Percentiles rank a stretch among this genome's conserved stretches.
Evolutionary conservation across 1,284 basidiomycete species (phyloP).

Genomic region (Sporisorium sorghi): DNA sequence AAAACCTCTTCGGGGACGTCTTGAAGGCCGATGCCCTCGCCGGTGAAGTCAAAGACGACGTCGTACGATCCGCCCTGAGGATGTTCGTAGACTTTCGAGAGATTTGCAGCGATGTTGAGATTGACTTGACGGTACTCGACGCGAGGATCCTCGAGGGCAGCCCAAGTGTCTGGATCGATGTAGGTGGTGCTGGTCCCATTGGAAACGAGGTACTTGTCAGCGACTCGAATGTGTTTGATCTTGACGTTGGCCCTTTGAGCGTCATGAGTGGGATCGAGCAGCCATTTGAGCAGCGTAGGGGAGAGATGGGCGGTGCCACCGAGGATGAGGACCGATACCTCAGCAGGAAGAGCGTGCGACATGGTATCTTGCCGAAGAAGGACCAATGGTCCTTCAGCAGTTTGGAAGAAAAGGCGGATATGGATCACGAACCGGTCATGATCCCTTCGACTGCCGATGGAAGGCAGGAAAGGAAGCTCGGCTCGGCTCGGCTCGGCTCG

Average conservation of each 20-base stretch:
- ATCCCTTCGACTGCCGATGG: not conserved
- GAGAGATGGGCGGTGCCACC: conserved; percentile 49
- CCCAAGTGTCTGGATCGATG: conserved; percentile 41
- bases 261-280: conserved; percentile 20
- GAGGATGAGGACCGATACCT: conserved; percentile 55
- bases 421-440: not conserved
- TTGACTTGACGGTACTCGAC: conserved; percentile 60
- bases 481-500: not conserved
- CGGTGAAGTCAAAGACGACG: conserved; percentile 58
- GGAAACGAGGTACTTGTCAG: conserved; percentile 54
- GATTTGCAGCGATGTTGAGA: conserved; percentile 29
- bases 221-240: conserved; percentile 52
- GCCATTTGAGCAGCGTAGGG: conserved; percentile 46
- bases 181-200: conserved; percentile 38
- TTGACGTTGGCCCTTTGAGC: conserved; percentile 8
- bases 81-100: conserved; percentile 37
- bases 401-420: not conserved
- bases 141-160: conserved; percentile 45
- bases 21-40: conserved; percentile 43
- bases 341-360: conserved; percentile 12
- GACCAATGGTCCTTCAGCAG: not conserved
- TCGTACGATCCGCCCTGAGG: conserved; percentile 44
- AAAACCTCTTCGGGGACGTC: conserved; percentile 47
- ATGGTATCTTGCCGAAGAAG: not conserved
- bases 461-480: conserved; percentile 3